Evolutionary conservation across 768 basidiomycete genomes (phyloP), one percentile per base, ranked within the genome.

Genomic region (Kwoniella sp.): DNA sequence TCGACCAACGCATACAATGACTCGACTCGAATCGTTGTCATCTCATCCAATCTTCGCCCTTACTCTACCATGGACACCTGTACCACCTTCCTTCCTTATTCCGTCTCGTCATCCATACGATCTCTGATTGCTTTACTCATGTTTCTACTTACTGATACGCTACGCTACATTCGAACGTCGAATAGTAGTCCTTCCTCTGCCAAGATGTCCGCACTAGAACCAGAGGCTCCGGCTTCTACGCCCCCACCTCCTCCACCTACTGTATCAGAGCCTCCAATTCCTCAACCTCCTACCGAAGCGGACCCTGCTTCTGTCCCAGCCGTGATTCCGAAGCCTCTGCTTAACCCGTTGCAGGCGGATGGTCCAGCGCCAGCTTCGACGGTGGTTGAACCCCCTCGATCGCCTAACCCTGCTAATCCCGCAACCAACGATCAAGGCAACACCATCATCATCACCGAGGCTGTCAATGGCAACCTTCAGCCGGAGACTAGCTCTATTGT

Each of bases 311-410:
- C 52, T 4, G 21, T 66, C 21, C 26, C 56, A 9, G 55, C 59
- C 10, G 3, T 60, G 65, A 19, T 57, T 22, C 4, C 69, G 24
- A 74, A 74, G 58, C 74, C 77, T 19, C 60, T 78, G 7, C 69
- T 74, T 8, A 76, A 76, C 50, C 77, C 77, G 29, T 48, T 78
- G 24, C 74, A 75, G 51, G 57, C 61, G 7, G 58, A 65, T 6
- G 71, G 37, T 9, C 48, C 72, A 15, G 70, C 74, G 17, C 69
- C 72, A 2, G 61, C 68, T 2, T 72, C 70, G 8, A 78, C 74
- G 8, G 58, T 72, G 2, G 74, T 68, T n/a, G 77, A 78, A 47
- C 72, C 77, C 5, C 72, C 77, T 17, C 63, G 67, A 25, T 65
- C 63, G 5, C 76, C 76, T 6, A 70, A 68, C 40, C 53, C 72